Evolutionary conservation across 2,329 filamentous ascomycete species (phyloP), one percentile per base, ranked within the genome.

Genomic region (Tolypocladium album): DNA sequence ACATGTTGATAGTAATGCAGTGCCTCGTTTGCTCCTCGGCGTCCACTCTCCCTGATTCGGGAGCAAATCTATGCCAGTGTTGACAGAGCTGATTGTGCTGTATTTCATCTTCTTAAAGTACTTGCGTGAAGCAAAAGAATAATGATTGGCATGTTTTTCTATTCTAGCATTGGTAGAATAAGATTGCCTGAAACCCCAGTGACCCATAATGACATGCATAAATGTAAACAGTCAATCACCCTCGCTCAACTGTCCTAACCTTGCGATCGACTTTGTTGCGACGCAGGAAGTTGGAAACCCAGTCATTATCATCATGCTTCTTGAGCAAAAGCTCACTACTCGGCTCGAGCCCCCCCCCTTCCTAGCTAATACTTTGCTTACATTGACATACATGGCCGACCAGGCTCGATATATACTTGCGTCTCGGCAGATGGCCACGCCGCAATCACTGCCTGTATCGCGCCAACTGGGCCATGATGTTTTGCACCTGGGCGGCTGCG

Each of bases 381-480:
- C 31, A 22, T 4, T 15, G 7, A 38, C 22, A 15, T 34, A 9
- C 8, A 1, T n/a, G n/a, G n/a, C n/a, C 50, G 20, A 6, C 50
- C 31, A 22, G 5, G 20, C 31, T 38, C n/a, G n/a, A 22, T 22
- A n/a, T 38, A 38, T 12, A 36, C 4, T n/a, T 15, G 31, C n/a
- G n/a, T 2, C 50, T 55, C 11, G 31, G 50, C 50, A 2, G n/a
- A 22, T 15, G 47, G 11, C 17, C 24, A 50, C n/a, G 9, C 27
- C 15, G 9, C 42, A 11, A 45, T 65, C 55, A 84, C 68, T 86
- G 81, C 63, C 85, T 79, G 67, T 84, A 88, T 65, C 82, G 84
- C 55, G 86, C 83, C 61, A 91, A 75, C 67, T 89, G 85, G 17
- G 87, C 86, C 82, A 92, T 88, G 58, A 92, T 89, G 66, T 89